Base-by-base conservation (phyloP, 129 eudicot species). In the Pulicaria dysenterica region DNA sequence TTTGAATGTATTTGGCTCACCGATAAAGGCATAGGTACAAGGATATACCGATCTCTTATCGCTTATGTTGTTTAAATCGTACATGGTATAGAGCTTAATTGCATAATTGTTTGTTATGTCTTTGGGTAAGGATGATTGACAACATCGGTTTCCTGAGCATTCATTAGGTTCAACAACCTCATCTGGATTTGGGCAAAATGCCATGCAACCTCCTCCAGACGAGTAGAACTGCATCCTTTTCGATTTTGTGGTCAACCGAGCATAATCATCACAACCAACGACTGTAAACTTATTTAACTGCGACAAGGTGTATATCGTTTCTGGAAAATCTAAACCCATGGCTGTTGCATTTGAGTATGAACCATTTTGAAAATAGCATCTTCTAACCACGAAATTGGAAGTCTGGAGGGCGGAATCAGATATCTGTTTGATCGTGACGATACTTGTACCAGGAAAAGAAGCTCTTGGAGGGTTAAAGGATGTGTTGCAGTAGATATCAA, bases 21-120 rank as follows among this genome's bases (percentile, higher is more conserved):
- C 87, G 4, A 80, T 46, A 80, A 86, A 83, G 0, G 91, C 85
- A 48, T 86, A 83, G 1, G 74, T 53, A 59, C 90, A 85, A 3
- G 54, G 73, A 31, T 67, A 14, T 9, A 49, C 11, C 16, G 16
- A 45, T 11, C 49, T 49, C 15, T 5, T 49, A 12, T 12, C 1
- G 16, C 16, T 49, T 3, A 11, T 4, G 17, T 8, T 45, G 59
- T 2, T 4, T 34, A 48, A 3, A 0, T 48, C 24, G 0, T 3
- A 0, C 12, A 61, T 9, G 47, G 55, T 48, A 6, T 3, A 2
- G 3, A 76, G 5, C 3, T 2, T 0, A 64, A 54, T 5, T 1
- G 0, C 2, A 34, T 19, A 78, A 4, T 37, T 10, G 58, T 24
- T 24, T 24, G n/a, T 64, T 16, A 85, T 8, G 43, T 83, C 86